Percentiles rank a stretch among this genome's conserved stretches.
Conservation (phyloP, 768 basidiomycete species). For the Leccinum pellstonianum region DNA sequence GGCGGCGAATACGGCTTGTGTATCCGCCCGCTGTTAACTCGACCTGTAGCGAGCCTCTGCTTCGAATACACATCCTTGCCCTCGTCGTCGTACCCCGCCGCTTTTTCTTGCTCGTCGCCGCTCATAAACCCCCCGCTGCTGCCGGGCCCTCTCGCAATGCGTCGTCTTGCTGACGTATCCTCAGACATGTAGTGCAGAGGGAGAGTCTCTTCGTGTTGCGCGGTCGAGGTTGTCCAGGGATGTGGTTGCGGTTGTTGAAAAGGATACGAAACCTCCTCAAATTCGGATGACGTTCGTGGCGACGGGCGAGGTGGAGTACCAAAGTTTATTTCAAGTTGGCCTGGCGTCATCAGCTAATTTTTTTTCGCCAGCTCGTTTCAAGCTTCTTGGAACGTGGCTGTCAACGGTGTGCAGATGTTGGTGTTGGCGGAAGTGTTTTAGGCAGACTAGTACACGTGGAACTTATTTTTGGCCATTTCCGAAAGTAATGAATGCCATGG, state of each 20-base stretch:
- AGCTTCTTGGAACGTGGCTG: constrained; percentile 2
- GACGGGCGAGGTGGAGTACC: constrained; percentile 52
- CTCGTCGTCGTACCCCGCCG: constrained; percentile 48
- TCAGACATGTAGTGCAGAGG: constrained; percentile 55
- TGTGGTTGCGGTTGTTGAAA: constrained; percentile 30
- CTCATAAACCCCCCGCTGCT: constrained; percentile 32
- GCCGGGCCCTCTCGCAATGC: constrained; percentile 39
- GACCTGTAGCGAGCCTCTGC: constrained; percentile 36
- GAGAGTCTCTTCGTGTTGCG: constrained; percentile 40
- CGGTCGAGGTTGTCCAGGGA: constrained; percentile 27
- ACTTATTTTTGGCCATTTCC: not conserved
- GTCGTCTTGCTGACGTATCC: constrained; percentile 47
- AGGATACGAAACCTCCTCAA: constrained; percentile 69
- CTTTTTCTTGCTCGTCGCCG: constrained; percentile 27
- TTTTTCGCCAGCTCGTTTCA: constrained; percentile 6
- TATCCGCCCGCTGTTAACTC: constrained; percentile 57
- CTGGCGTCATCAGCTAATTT: constrained; percentile 53
- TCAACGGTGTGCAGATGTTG: not conserved
- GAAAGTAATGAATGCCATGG: not conserved
- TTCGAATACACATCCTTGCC: constrained; percentile 69
- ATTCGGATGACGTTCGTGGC: constrained; percentile 59
- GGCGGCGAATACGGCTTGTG: constrained; percentile 64
- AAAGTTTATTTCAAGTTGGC: constrained; percentile 71
- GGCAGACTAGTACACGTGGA: constrained; percentile 10
- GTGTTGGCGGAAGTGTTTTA: not conserved